Evolutionary conservation across 495 filamentous ascomycete species (phyloP).

Genomic region (Hypomontagnella submonticulosa): DNA sequence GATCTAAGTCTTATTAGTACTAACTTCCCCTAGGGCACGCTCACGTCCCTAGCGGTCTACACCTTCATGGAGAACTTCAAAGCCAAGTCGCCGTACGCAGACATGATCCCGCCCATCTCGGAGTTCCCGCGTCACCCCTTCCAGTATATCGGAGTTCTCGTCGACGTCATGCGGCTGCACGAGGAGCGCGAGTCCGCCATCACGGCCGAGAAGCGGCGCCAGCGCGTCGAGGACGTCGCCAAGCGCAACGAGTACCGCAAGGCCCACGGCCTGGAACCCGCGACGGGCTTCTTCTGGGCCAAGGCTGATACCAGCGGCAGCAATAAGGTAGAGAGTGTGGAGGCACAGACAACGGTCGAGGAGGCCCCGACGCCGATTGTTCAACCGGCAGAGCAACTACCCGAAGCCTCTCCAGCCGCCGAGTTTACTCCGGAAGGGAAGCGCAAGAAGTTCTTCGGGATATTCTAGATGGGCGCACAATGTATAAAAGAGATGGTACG

Average conservation of each 20-base stretch:
- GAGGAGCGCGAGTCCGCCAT: slow-evolving; percentile 69
- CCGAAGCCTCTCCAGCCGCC: slow-evolving; percentile 8
- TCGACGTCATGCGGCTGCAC: slow-evolving; percentile 77
- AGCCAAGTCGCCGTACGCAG: slow-evolving; percentile 72
- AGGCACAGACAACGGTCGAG: slow-evolving; percentile 18
- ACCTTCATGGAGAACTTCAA: slow-evolving; percentile 78
- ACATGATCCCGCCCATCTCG: slow-evolving; percentile 73
- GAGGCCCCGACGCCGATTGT: slow-evolving; percentile 12
- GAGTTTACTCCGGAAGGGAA: slow-evolving; percentile 37
- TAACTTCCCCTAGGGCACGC: slow-evolving; percentile 64
- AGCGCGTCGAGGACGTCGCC: slow-evolving; percentile 77
- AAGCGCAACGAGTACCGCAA: slow-evolving; percentile 82
- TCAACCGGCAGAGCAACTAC: slow-evolving; percentile 14
- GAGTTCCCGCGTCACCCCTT: slow-evolving; percentile 72
- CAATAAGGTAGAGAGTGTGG: neutral
- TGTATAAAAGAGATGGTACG: slow-evolving; percentile 1
- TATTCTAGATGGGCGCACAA: slow-evolving; percentile 48
- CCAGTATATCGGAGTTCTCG: slow-evolving; percentile 62
- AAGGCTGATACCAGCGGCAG: slow-evolving; percentile 10
- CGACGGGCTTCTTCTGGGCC: slow-evolving; percentile 51
- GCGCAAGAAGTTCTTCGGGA: slow-evolving; percentile 57
- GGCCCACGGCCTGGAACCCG: slow-evolving; percentile 80
- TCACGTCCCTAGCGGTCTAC: slow-evolving; percentile 72
- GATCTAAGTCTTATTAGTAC: neutral
- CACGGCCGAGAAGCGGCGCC: slow-evolving; percentile 72